phyloP scores from a whole-genome alignment of 2,329 filamentous ascomycete genomes.

The Colletotrichum echinochloae region DNA sequence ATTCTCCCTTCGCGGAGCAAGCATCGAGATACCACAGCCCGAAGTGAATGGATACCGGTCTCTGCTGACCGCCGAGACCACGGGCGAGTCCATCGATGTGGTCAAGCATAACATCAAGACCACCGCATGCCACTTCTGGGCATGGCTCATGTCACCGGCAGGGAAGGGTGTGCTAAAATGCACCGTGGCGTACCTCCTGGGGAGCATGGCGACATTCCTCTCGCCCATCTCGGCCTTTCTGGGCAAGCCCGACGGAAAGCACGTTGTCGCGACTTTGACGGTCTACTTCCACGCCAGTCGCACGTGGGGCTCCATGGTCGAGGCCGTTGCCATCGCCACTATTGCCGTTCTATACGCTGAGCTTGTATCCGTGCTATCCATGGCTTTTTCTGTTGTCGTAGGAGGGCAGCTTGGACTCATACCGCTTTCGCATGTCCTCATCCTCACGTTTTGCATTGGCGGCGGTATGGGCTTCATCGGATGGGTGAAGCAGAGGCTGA shows the following conservation, averaged over 20 bases:
- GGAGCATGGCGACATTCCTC: conserved; percentile 87
- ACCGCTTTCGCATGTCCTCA: conserved; percentile 79
- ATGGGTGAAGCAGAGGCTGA: conserved; percentile 85
- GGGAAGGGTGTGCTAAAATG: conserved; percentile 90
- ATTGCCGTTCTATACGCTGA: conserved; percentile 79
- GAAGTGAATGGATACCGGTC: conserved; percentile 49
- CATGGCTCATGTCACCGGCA: conserved; percentile 76
- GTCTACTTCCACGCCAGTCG: conserved; percentile 95
- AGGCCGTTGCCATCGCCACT: conserved; percentile 81
- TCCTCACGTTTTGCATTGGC: conserved; percentile 86
- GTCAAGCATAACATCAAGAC: conserved; percentile 54
- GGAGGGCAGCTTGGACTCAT: conserved; percentile 73
- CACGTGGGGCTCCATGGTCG: conserved; percentile 88
- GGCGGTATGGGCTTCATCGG: conserved; percentile 88
- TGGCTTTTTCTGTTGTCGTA: conserved; percentile 80
- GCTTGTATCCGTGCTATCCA: conserved; percentile 82
- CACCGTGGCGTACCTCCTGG: conserved; percentile 88
- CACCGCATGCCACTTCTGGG: conserved; percentile 57
- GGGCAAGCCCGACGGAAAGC: conserved; percentile 89
- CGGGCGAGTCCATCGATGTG: conserved; percentile 51
- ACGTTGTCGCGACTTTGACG: conserved; percentile 91
- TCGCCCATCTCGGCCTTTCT: conserved; percentile 78
- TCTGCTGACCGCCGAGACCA: conserved; percentile 52
- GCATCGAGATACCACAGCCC: conserved; percentile 48
- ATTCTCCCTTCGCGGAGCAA: conserved; percentile 77